Base-by-base conservation (phyloP, 2,329 filamentous ascomycete species). In the Nemania sp. region DNA sequence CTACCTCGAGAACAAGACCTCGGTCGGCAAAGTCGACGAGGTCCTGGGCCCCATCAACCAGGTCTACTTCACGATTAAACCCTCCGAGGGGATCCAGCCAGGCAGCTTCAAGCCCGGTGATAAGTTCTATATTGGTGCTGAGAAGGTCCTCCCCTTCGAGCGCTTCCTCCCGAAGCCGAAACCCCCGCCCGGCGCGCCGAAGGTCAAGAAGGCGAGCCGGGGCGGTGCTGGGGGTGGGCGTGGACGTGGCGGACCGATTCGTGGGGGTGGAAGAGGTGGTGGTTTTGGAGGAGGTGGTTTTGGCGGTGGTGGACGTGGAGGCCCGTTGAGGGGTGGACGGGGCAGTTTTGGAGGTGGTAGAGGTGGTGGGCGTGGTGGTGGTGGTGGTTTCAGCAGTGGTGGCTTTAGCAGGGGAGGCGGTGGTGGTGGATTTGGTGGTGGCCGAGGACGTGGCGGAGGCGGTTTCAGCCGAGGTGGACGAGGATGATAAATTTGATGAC, bases 61-160 rank as follows among this genome's bases (percentile, higher is more conserved):
- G 76, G 90, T 97, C 68, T 96, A 89, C 80, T 99, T 99, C 81
- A 97, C 93, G 68, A 89, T 99, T 75, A 97, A 97, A 79, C 92
- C 93, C 49, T 86, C 91, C 72, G 93, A 97, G 72, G 94, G 94
- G 66, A 97, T 99, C 73, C 89, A 96, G 75, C 91, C 94, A 59
- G 84, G 86, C 55, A 94, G 89, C 34, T 99, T 97, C 86, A 96
- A 97, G 80, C 77, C 86, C 60, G 94, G 94, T 71, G 94, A 97
- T 81, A 96, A 95, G 78, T 95, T 99, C 77, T 99, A 86, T 80
- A 96, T 97, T 70, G 90, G 88, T 66, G 84, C 86, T 68, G 94
- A 97, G 78, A 99, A 97, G 81, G 84, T 97, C 47, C 80, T 99
- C 58, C 93, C 94, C 39, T 79, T 97, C 66, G 94, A 99, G 75